phyloP scores from a whole-genome alignment of 257 asterid species.

The Petunia secreta region DNA sequence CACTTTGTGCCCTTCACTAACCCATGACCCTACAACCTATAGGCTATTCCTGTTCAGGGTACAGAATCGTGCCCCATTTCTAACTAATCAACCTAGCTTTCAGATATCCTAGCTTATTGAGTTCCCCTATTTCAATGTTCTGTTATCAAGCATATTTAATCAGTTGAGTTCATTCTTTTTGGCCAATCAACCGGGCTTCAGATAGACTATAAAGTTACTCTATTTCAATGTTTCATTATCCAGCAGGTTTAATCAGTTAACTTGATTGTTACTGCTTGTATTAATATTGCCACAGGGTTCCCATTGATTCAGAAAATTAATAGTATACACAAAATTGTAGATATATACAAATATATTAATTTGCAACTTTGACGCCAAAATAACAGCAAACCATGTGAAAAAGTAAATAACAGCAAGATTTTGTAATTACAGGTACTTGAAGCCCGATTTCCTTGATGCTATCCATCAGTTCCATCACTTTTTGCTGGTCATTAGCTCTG shows the following conservation, averaged over 20 bases:
- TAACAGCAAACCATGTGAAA: background rate
- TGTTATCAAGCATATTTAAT: background rate
- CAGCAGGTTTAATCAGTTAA: background rate
- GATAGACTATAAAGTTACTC: background rate
- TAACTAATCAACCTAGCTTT: conserved; percentile 2
- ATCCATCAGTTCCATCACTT: conserved; percentile 81
- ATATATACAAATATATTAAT: background rate
- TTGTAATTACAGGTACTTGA: conserved; percentile 88
- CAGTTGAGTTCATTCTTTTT: background rate
- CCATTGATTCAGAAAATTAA: background rate
- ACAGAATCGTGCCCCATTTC: background rate
- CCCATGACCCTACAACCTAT: background rate
- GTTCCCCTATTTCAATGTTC: background rate
- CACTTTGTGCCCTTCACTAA: background rate
- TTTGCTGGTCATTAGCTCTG: conserved; percentile 74
- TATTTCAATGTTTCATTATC: background rate
- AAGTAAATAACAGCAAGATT: background rate
- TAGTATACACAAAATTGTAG: background rate
- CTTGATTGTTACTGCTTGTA: background rate
- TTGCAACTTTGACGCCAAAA: background rate
- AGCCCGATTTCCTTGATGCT: conserved; percentile 86
- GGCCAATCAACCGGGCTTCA: background rate
- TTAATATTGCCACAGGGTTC: background rate
- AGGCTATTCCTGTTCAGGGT: conserved; percentile 13
- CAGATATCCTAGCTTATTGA: conserved; percentile 16